Conservation (phyloP, 140 eudicot species). For the Anethum foeniculum region DNA sequence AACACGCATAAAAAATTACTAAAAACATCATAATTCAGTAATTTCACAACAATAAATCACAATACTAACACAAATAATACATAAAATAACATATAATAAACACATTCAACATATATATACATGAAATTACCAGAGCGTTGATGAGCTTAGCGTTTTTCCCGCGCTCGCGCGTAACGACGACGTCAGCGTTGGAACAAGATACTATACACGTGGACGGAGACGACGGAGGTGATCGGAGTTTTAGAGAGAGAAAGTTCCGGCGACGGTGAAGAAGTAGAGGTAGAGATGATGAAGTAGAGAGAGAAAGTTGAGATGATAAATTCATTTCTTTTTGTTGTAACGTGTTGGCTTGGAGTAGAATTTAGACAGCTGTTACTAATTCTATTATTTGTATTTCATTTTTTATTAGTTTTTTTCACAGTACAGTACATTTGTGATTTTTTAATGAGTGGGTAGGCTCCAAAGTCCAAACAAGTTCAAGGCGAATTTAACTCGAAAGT, state of each 20-base stretch:
- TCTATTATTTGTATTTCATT: background rate
- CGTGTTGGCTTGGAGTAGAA: constrained; percentile 25
- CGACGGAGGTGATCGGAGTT: constrained; percentile 18
- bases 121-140: constrained; percentile 48
- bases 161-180: constrained; percentile 85
- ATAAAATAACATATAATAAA: background rate
- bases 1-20: background rate
- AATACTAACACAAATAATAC: background rate
- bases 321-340: constrained; percentile 19
- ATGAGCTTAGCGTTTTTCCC: constrained; percentile 86
- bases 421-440: no score
- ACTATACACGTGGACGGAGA: constrained; percentile 17
- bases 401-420: background rate
- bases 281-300: constrained; percentile 3
- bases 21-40: background rate
- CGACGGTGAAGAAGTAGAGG: constrained; percentile 25
- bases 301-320: constrained; percentile 16
- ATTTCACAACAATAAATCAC: background rate
- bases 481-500: no score
- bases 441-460: no score
- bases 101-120: no score
- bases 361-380: constrained; percentile 24
- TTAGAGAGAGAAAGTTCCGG: background rate
- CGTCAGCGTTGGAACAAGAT: constrained; percentile 35
- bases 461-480: no score